Base-by-base conservation (phyloP, 2,329 filamentous ascomycete species). In the Chaetomiaceae sp. region DNA sequence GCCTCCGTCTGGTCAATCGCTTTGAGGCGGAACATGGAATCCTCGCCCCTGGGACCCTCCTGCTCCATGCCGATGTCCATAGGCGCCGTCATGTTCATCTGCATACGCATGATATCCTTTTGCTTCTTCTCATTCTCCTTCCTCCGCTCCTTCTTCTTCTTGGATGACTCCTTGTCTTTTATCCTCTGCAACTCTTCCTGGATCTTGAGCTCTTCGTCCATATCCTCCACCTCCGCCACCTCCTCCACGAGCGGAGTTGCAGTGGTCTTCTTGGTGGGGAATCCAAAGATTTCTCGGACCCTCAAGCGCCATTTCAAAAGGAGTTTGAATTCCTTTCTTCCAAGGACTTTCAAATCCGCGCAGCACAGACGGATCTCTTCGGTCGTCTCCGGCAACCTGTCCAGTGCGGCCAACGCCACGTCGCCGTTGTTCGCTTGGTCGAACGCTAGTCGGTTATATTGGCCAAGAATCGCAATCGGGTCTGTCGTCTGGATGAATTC, bases 61-160 rank as follows among this genome's bases (percentile, higher is more conserved):
- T 94, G 90, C 66, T 96, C 94, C 73, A 95, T 81, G 64, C 94
- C 94, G 58, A 99, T 96, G 59, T 99, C 94, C 77, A 90, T 94
- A 7, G 94, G 94, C 0, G 90, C 88, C 2, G 86, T 86, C 94
- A 99, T 99, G 73, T 96, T 86, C 75, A 99, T 84, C 70, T 99
- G 94, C 86, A 99, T 87, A 30, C 94, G 85, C n/a, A 95, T 79
- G 55, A 97, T 90, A 60, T 97, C 94, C 62, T 89, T 94, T 62
- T 94, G 89, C 71, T 95, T 97, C 69, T 84, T 84, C 70, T 99
- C 94, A 60, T 99, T 99, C 55, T 95, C 90, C 63, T 80, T 88
- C 59, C 91, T 81, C 61, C 86, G 83, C 64, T 95, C 88, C 62
- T 90, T 86, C 73, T 90, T 95, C 70, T 85, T 92, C 62, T 85